These are phyloP conservation scores for Eucalyptus regnans DNA, from an alignment of 345 rosid species.

Conservation along the genomic window DNA sequence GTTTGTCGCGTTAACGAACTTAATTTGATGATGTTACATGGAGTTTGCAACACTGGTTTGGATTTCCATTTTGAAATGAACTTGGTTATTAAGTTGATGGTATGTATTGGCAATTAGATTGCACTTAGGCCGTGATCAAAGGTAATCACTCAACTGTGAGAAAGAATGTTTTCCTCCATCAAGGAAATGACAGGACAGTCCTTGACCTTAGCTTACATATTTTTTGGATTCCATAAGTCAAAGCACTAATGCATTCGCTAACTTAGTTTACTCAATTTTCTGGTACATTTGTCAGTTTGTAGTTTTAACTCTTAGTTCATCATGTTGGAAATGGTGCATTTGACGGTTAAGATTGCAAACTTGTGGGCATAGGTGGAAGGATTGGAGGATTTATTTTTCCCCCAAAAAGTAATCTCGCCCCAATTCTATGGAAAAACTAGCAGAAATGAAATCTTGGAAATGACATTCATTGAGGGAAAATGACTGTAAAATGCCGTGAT, in stretches of 20 bases:
- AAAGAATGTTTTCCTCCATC: background rate
- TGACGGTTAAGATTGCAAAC: background rate
- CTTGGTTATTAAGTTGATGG: background rate
- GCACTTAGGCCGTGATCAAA: background rate
- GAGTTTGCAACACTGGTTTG: background rate
- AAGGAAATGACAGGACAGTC: background rate
- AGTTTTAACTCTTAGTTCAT: background rate
- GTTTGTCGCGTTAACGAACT: background rate
- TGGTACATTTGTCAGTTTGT: too few relatives aligned
- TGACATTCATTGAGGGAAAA: too few relatives aligned
- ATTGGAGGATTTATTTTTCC: background rate
- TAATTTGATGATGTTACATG: background rate
- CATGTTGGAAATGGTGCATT: background rate
- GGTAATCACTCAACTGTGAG: background rate
- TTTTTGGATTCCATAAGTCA: background rate
- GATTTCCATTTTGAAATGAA: background rate
- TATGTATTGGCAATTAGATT: background rate
- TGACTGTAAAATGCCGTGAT: too few relatives aligned
- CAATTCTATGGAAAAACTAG: background rate
- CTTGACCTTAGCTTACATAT: background rate
- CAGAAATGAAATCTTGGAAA: too few relatives aligned
- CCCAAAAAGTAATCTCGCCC: background rate
- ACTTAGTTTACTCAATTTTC: too few relatives aligned
- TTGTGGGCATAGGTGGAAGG: background rate
- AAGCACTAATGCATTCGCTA: fast-evolving